A percentile compares a stretch with the other conserved stretches of the same genome.
These are phyloP conservation scores for Xylaria sp. DNA, from an alignment of 2,329 filamentous ascomycete species.

Conservation along the genomic window DNA sequence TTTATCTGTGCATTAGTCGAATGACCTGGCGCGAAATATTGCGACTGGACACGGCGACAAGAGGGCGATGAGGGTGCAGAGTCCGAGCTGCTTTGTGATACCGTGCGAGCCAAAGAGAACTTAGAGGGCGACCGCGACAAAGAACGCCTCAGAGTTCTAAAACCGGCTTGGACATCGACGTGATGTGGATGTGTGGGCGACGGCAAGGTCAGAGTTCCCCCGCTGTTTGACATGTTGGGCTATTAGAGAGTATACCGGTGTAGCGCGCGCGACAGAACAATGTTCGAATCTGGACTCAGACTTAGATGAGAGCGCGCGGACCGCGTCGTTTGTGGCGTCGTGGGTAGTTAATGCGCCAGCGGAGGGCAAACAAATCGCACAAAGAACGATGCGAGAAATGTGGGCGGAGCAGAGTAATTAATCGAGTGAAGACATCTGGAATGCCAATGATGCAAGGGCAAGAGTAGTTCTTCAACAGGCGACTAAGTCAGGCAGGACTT, in stretches of 20 bases:
- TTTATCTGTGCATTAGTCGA: slow-evolving; percentile 51
- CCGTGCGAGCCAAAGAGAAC: slow-evolving; percentile 70
- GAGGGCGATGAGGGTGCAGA: slow-evolving; percentile 64
- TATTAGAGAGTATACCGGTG: slow-evolving; percentile 11
- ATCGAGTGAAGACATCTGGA: slow-evolving; percentile 44
- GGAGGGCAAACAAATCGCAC: slow-evolving; percentile 39
- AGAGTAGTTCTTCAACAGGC: slow-evolving; percentile 42
- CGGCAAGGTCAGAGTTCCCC: slow-evolving; percentile 80
- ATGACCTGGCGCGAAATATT: slow-evolving; percentile 56
- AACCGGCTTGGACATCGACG: slow-evolving; percentile 79
- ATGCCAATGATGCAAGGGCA: slow-evolving; percentile 47
- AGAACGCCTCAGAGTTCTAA: slow-evolving; percentile 85
- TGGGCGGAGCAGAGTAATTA: slow-evolving; percentile 38
- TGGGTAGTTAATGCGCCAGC: slow-evolving; percentile 38
- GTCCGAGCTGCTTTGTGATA: slow-evolving; percentile 58
- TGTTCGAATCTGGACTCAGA: slow-evolving; percentile 19
- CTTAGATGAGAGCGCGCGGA: slow-evolving; percentile 15
- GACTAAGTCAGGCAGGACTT: slow-evolving; percentile 34
- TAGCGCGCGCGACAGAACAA: slow-evolving; percentile 33
- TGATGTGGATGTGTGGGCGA: slow-evolving; percentile 86
- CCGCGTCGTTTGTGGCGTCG: slow-evolving; percentile 23
- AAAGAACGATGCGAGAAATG: slow-evolving; percentile 41
- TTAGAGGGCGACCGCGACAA: slow-evolving; percentile 95
- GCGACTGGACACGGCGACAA: slow-evolving; percentile 54
- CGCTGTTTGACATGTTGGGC: slow-evolving; percentile 52